A percentile compares a stretch with the other conserved stretches of the same genome.
Evolutionary conservation across 805 yeast species (phyloP).

Genomic region (Metschnikowia corniflorae): DNA sequence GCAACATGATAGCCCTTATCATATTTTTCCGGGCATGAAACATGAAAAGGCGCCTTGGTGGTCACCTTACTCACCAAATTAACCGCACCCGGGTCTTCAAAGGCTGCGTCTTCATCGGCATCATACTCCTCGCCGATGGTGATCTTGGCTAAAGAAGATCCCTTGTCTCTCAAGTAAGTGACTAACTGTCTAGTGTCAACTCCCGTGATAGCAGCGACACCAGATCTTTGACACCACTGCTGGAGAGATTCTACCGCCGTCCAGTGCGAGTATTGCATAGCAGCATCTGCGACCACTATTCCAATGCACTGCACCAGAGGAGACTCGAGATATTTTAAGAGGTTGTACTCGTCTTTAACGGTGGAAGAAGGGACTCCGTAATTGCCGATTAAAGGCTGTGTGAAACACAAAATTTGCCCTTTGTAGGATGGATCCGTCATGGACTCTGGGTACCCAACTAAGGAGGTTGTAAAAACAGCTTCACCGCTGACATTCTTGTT

Average conservation of each 20-base stretch:
- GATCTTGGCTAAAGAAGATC: conserved; percentile 88
- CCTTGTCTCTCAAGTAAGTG: conserved; percentile 89
- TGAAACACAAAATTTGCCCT: conserved; percentile 95
- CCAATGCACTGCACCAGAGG: conserved; percentile 93
- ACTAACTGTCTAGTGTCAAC: conserved; percentile 97
- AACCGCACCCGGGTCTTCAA: conserved; percentile 83
- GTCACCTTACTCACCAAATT: conserved; percentile 92
- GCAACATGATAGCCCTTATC: conserved; percentile 73
- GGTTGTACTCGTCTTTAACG: conserved; percentile 76
- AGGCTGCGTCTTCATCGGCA: conserved; percentile 88
- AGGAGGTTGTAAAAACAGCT: conserved; percentile 95
- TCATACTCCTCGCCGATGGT: conserved; percentile 88
- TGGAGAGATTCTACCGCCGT: conserved; percentile 95
- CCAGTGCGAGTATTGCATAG: conserved; percentile 97
- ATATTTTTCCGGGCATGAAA: conserved; percentile 57
- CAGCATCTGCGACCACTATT: conserved; percentile 93
- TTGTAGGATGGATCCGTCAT: conserved; percentile 98
- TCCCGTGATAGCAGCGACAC: conserved; percentile 92
- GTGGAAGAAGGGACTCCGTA: conserved; percentile 94
- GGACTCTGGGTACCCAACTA: conserved; percentile 98
- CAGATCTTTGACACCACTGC: conserved; percentile 95
- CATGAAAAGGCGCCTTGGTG: conserved; percentile 92
- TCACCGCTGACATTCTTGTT: conserved; percentile 91
- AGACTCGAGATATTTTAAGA: conserved; percentile 87
- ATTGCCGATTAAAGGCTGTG: conserved; percentile 96